Evolutionary conservation across 2,329 filamentous ascomycete genomes (phyloP), one percentile per base, ranked within the genome.

Genomic region (Aspergillus sp.): DNA sequence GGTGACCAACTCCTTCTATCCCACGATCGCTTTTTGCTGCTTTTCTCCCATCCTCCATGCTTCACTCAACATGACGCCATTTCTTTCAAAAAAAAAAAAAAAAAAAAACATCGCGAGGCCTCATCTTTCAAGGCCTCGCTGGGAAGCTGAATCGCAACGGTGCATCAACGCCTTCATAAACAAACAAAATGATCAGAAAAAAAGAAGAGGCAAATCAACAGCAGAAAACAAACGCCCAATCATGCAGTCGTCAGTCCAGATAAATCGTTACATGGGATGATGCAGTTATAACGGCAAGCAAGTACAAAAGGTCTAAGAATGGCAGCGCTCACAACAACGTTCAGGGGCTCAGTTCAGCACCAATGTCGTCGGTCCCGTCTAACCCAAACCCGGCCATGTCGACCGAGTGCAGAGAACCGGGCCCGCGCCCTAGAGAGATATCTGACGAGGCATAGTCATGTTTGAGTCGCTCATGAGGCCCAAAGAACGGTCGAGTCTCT

Each of bases 351-450:
- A 69, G 56, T 33, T 59, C 65, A 34, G 51, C 56, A 42, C 55
- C 55, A 27, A 69, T 48, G 48, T 70, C 65, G 39, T 68, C 65
- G 7, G 59, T 57, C 19, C 45, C 57, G 52, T 71, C 68, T 29
- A 68, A 61, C 27, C 67, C 66, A 42, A 71, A 71, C 10, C 65
- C 68, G 44, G 67, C 67, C 67, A 71, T 71, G 42, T 71, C 68
- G 47, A 70, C 67, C 8, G 67, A 70, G 48, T 71, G 67, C 40
- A 71, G 52, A 6, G 68, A 71, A 5, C 67, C 67, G 5, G 68
- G 68, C 1, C 67, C 67, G 35, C 66, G 64, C 29, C 66, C 67
- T 12, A 70, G 48, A 27, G 68, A 70, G 39, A 71, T 67, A 43
- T 70, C 67, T 19, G 68, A 70, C 8, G 67, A 68, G 28, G 66